Evolutionary conservation across 768 basidiomycete species (phyloP), one percentile per base, ranked within the genome.

Genomic region (Exidia glandulosa): DNA sequence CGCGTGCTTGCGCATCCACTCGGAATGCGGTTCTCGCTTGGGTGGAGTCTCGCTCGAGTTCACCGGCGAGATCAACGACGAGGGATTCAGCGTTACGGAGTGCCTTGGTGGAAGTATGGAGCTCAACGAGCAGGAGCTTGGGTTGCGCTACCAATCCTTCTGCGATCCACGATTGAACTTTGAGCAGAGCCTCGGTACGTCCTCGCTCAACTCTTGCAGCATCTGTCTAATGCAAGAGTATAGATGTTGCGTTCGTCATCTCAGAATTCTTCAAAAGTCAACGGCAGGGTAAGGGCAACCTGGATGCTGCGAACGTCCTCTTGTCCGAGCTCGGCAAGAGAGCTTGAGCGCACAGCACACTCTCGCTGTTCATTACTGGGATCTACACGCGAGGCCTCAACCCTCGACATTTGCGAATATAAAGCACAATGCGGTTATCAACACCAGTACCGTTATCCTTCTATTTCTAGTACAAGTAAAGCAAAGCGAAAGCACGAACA

Each of bases 21-120:
- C 81, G 6, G 74, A 78, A 36, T 82, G 81, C 59, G 75, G 76
- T n/a, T 94, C 92, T 3, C 81, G 84, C 32, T 77, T 97, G 0
- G 87, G 87, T 5, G 80, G 81, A 27, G 87, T 95, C 16, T 90
- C 89, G 67, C 81, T 96, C 25, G 94, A 95, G 71, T 86, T 96
- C 70, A 94, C 95, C 2, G 91, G 94, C 23, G 91, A 95, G 71
- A 76, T 95, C 57, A 87, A 88, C 62, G 85, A 90, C 12, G 86
- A 96, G 60, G 93, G 95, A 5, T 91, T 87, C 72, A 89, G 89
- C 63, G 96, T 99, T 47, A 99, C 96, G 0, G 96, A 98, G 71
- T 97, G 94, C 68, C 76, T 94, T 10, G 96, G 96, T 3, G 96
- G 95, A 1, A 95, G 91, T 64, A 98, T 97, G 94, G 87, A 90